Evolutionary conservation across 1,284 basidiomycete species (phyloP), one percentile per base, ranked within the genome.

Genomic region (Stygiomarasmius scandens): DNA sequence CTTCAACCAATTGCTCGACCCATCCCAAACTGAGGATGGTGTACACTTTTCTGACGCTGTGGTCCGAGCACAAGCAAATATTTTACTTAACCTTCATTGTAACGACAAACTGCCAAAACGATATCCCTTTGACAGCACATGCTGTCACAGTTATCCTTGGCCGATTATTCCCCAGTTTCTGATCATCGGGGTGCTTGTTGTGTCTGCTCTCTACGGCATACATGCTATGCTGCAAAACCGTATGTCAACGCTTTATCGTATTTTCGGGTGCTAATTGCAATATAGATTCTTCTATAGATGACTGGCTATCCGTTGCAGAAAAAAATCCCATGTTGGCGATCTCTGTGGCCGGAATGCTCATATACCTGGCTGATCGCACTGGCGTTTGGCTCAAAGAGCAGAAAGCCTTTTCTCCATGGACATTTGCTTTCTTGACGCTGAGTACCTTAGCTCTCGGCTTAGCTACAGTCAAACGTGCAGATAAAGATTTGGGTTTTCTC

Each of bases 351-450:
- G 75, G 90, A 43, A 75, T 79, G 16, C 73, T 93, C 53, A 84
- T 91, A 34, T 95, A 85, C 70, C 61, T 90, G 49, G 89, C 92
- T 2, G 93, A 96, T 67, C 81, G 94, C 23, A 93, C 90, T 0
- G 82, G 83, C 34, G 78, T 95, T 58, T 96, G 93, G 85, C 72
- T 89, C 58, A 95, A 95, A 69, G 92, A 94, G 69, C 89, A 94
- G 64, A 96, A 96, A 69, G 82, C 89, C 56, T 96, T 87, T 64
- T 80, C 87, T 67, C 71, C 85, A 0, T 84, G 82, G 79, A 80
- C 81, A 9, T 95, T 95, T 68, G 77, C 75, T 3, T 77, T 82
- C 59, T 74, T 93, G 25, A 82, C 73, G 62, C 34, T 89, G n/a
- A 63, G 74, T 14, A 76, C 79, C 27, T 73, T 95, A 12, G 73